These are phyloP conservation scores for Talaromyces wortmannii DNA, from an alignment of 495 filamentous ascomycete species.

Conservation along the genomic window DNA sequence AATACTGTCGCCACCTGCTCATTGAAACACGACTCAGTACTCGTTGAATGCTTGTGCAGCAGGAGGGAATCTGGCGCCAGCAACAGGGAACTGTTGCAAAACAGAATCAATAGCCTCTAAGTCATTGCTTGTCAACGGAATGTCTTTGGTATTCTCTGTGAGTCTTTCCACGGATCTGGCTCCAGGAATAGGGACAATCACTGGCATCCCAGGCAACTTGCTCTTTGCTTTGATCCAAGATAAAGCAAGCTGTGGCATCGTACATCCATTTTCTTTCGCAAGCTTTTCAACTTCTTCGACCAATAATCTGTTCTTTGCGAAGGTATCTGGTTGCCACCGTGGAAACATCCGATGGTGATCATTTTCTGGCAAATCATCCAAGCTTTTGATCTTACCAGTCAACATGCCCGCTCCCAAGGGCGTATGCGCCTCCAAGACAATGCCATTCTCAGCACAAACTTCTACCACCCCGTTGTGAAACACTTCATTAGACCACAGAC, in stretches of 20 bases:
- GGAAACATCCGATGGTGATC: slow-evolving; percentile 39
- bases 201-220: slow-evolving; percentile 38
- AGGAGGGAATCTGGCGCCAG: slow-evolving; percentile 1
- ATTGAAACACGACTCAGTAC: neutral
- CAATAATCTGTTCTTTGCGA: slow-evolving; percentile 61
- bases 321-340: slow-evolving; percentile 58
- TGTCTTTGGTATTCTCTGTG: slow-evolving; percentile 39
- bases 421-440: slow-evolving; percentile 55
- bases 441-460: slow-evolving; percentile 53
- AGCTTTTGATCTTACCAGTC: slow-evolving; percentile 52
- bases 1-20: neutral
- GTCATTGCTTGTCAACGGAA: slow-evolving; percentile 42
- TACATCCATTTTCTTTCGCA: slow-evolving; percentile 58
- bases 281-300: slow-evolving; percentile 51
- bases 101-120: slow-evolving; percentile 38
- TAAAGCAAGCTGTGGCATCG: slow-evolving; percentile 63
- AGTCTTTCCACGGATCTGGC: slow-evolving; percentile 43
- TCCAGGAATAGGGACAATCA: slow-evolving; percentile 71
- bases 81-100: slow-evolving; percentile 1
- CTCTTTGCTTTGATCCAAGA: slow-evolving; percentile 52
- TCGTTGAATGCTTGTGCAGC: neutral
- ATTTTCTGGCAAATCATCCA: slow-evolving; percentile 49
- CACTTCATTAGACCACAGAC: slow-evolving; percentile 49
- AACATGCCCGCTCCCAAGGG: slow-evolving; percentile 38
- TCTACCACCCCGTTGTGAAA: slow-evolving; percentile 58